Evolutionary conservation across 495 filamentous ascomycete genomes (phyloP).

Genomic region (Neurospora intermedia): DNA sequence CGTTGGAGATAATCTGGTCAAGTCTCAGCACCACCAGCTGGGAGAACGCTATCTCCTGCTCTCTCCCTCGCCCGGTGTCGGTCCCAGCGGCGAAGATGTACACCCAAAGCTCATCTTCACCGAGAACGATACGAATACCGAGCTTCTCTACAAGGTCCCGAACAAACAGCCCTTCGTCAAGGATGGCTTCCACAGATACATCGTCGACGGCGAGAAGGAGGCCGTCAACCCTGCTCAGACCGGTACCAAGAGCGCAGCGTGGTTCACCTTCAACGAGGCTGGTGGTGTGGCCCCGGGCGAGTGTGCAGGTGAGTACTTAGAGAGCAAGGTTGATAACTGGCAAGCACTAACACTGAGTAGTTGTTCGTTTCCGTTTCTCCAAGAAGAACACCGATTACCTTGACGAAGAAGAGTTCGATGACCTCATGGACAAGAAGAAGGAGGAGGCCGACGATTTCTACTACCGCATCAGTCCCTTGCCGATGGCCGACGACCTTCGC

Average conservation of each 20-base stretch:
- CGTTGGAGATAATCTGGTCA: constrained; percentile 51
- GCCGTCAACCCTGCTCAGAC: constrained; percentile 69
- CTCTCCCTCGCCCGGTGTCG: constrained; percentile 81
- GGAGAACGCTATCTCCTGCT: constrained; percentile 77
- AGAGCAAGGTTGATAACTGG: background rate
- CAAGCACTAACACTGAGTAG: constrained; percentile 21
- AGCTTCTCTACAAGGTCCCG: constrained; percentile 60
- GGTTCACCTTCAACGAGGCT: constrained; percentile 84
- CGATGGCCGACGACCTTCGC: constrained; percentile 87
- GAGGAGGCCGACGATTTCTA: constrained; percentile 94
- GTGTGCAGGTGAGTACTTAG: constrained; percentile 49
- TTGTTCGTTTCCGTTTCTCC: constrained; percentile 85
- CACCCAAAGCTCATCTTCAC: constrained; percentile 79
- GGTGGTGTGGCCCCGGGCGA: constrained; percentile 79
- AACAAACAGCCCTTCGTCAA: constrained; percentile 83
- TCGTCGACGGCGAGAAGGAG: constrained; percentile 68
- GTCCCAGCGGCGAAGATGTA: constrained; percentile 66
- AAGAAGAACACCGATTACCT: constrained; percentile 61
- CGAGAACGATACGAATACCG: constrained; percentile 86
- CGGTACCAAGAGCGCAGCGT: constrained; percentile 84
- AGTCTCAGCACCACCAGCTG: constrained; percentile 63
- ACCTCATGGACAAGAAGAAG: constrained; percentile 74
- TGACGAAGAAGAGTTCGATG: constrained; percentile 86
- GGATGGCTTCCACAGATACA: constrained; percentile 84
- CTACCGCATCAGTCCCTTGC: constrained; percentile 81